Conservation (phyloP, 2,329 filamentous ascomycete species). For the Diaporthe australafricana region DNA sequence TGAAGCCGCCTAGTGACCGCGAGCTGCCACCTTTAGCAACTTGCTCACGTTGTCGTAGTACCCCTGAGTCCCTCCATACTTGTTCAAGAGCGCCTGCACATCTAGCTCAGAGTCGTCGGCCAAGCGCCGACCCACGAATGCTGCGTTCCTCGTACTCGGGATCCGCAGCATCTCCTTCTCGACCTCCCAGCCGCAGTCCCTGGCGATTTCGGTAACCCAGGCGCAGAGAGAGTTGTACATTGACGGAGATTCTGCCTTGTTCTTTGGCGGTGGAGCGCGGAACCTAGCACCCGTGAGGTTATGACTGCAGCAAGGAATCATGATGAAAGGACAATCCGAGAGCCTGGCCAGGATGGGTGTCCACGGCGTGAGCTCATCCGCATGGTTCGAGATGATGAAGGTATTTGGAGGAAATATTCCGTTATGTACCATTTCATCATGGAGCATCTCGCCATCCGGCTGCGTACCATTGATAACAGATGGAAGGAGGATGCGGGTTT, state of each 20-base stretch:
- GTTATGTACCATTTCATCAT: constrained; percentile 54
- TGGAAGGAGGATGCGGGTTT: constrained; percentile 58
- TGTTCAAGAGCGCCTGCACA: constrained; percentile 57
- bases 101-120: constrained; percentile 48
- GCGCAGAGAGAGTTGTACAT: constrained; percentile 86
- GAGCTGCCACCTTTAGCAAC: constrained; percentile 64
- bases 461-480: constrained; percentile 47
- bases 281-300: constrained; percentile 80
- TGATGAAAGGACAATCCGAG: constrained; percentile 84
- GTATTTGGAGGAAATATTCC: constrained; percentile 80
- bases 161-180: constrained; percentile 92
- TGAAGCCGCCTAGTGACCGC: constrained; percentile 50
- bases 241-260: constrained; percentile 66
- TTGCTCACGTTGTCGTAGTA: constrained; percentile 71
- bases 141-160: constrained; percentile 89
- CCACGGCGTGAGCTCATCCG: constrained; percentile 96
- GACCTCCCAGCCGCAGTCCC: constrained; percentile 78
- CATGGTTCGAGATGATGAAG: constrained; percentile 97
- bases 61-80: constrained; percentile 67
- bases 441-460: constrained; percentile 37
- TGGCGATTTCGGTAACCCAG: constrained; percentile 78
- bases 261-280: constrained; percentile 71
- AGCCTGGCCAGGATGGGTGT: constrained; percentile 87
- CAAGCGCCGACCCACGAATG: constrained; percentile 75
- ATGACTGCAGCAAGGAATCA: constrained; percentile 96